Base-by-base conservation (phyloP, 768 basidiomycete genomes). In the Lactifluus pinguis region DNA sequence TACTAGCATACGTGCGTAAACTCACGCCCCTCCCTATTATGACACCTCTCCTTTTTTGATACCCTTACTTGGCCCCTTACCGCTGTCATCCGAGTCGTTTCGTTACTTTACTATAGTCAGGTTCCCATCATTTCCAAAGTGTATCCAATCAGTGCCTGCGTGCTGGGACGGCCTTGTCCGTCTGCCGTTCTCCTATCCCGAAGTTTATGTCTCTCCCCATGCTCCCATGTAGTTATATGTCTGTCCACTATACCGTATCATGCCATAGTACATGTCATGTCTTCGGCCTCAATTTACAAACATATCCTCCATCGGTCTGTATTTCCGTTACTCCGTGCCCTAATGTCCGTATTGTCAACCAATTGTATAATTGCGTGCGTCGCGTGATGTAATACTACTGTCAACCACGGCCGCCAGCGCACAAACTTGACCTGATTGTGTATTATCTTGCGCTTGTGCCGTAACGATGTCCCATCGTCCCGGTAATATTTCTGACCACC, bases 371-470 rank as follows among this genome's bases (percentile, higher is more conserved):
- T 42, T 9, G 41, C 41, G 19, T 19, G 36, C 39, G 49, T 10
- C 39, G 45, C 45, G 38, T 60, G 53, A 53, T 48, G 59, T 60
- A 49, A 60, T 60, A 21, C 19, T 25, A n/a, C 34, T 59, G 59
- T 60, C 50, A 36, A 25, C 45, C 51, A 49, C 45, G 29, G 53
- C 47, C 59, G 47, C 52, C 44, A 48, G 34, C 21, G 25, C 29
- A 53, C 45, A 54, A 49, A 53, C 45, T 38, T 38, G 13, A 25
- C 39, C 29, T 30, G 38, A 53, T 60, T 48, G 59, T 21, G 17
- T 15, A 44, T 51, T 45, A 45, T 45, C 44, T 57, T 51, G 57
- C 49, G 39, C 42, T 51, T 39, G 44, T 59, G 51, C 51, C 58
- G 58, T 59, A 59, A 59, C 57, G 44, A 21, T 29, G 17, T 17